A percentile compares a stretch with the other conserved stretches of the same genome.
These are phyloP conservation scores for Phylloporus sp. DNA, from an alignment of 768 basidiomycete genomes.

Conservation along the genomic window DNA sequence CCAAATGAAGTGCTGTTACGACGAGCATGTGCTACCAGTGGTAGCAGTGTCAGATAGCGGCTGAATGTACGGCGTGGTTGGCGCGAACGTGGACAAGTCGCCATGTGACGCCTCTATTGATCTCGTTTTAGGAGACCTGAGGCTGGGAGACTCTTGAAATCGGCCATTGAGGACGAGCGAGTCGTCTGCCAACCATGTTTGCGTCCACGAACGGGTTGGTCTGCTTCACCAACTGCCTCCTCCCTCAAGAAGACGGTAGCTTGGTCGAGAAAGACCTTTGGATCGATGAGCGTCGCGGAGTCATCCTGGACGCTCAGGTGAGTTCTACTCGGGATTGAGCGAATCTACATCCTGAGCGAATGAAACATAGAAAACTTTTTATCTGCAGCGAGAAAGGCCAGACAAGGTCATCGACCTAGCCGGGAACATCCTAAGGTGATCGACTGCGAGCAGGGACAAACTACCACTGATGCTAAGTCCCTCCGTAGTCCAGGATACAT, in stretches of 20 bases:
- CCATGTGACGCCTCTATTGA: not conserved
- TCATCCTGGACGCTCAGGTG: conserved; percentile 75
- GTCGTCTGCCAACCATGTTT: too few species aligned
- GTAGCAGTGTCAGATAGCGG: too few species aligned
- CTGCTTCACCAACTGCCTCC: conserved; percentile 84
- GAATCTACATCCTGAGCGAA: conserved; percentile 1
- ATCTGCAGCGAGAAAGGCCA: conserved; percentile 55
- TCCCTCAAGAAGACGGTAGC: conserved; percentile 76
- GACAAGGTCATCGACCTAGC: conserved; percentile 61
- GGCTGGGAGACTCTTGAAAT: too few species aligned
- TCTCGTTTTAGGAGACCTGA: too few species aligned
- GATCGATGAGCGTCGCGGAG: conserved; percentile 72
- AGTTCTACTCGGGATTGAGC: conserved; percentile 1
- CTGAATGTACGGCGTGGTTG: too few species aligned
- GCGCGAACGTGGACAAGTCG: not conserved
- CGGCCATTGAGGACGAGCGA: too few species aligned
- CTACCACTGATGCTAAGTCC: conserved; percentile 12
- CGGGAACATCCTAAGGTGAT: conserved; percentile 73
- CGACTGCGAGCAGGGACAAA: not conserved
- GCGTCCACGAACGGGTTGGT: conserved; percentile 55
- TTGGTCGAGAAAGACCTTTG: conserved; percentile 73
- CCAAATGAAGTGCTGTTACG: not conserved
- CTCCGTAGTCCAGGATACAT: conserved; percentile 70
- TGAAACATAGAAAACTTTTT: conserved; percentile 61
- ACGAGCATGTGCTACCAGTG: not conserved